These are phyloP conservation scores for Parmales sp. DNA, from an alignment of 108 stramenopile genomes.

Conservation along the genomic window DNA sequence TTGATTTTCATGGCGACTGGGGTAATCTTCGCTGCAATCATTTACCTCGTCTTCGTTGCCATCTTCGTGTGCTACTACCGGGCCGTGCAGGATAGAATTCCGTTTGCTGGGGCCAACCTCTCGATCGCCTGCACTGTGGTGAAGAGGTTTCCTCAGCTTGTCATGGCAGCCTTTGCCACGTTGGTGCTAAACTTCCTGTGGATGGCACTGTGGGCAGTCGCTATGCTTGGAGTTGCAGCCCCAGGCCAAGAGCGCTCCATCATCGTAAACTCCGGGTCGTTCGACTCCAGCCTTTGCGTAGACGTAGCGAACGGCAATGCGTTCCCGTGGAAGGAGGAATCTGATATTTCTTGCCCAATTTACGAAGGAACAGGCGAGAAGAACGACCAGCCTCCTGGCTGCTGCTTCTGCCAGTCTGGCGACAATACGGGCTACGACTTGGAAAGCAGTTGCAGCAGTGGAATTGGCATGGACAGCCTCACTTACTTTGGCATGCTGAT, in stretches of 20 bases:
- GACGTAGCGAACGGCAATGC: not conserved
- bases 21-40: not conserved
- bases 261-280: not conserved
- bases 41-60: not conserved
- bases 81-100: slow-evolving; percentile 13
- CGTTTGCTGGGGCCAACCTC: slow-evolving; percentile 14
- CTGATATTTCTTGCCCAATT: no score
- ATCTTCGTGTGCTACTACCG: slow-evolving; percentile 10
- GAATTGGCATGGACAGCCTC: not conserved
- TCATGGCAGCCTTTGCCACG: not conserved
- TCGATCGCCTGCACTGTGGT: slow-evolving; percentile 5
- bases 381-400: not conserved
- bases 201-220: slow-evolving; percentile 7
- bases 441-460: not conserved
- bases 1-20: not conserved
- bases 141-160: not conserved
- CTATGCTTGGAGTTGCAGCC: not conserved
- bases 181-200: slow-evolving; percentile 1
- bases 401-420: not conserved
- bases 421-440: not conserved
- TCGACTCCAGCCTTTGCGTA: not conserved
- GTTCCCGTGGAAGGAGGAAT: no score
- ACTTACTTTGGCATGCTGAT: slow-evolving; percentile 15
- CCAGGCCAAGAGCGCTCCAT: not conserved
- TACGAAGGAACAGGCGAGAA: not conserved